Percentiles rank a stretch among this genome's conserved stretches.
phyloP scores from a whole-genome alignment of 106 monocot genomes.

The Alisma plantagoaquatica region DNA sequence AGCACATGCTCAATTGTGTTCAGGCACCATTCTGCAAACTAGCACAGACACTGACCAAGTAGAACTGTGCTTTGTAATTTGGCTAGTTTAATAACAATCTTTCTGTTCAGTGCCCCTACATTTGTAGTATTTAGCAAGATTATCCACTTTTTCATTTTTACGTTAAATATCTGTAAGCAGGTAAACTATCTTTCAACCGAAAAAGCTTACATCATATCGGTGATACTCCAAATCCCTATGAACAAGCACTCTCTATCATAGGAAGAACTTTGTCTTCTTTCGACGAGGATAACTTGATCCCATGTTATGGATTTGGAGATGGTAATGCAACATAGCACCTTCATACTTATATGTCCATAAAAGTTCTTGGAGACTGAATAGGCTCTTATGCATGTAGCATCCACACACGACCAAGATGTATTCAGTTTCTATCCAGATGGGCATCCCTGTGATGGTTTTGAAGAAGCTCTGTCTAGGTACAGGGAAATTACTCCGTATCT shows the following conservation, averaged over 20 bases:
- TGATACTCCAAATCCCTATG: constrained; percentile 61
- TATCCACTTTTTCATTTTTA: too few relatives aligned
- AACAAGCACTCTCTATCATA: constrained; percentile 88
- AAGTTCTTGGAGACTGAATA: background rate
- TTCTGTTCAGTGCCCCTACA: too few relatives aligned
- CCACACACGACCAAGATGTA: constrained; percentile 71
- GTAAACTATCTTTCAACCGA: constrained; percentile 70
- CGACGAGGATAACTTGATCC: constrained; percentile 93
- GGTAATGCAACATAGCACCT: constrained; percentile 37
- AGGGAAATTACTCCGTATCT: constrained; percentile 50
- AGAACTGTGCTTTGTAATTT: too few relatives aligned
- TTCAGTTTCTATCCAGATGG: constrained; percentile 52
- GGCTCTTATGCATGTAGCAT: constrained; percentile 25
- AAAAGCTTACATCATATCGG: constrained; percentile 59
- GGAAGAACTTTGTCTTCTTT: constrained; percentile 80
- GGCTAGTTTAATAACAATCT: too few relatives aligned
- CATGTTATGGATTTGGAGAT: constrained; percentile 94
- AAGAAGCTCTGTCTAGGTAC: constrained; percentile 46
- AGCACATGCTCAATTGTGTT: too few relatives aligned
- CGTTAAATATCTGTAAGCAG: too few relatives aligned
- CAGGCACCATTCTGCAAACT: too few relatives aligned
- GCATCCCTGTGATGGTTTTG: constrained; percentile 59
- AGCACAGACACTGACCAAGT: too few relatives aligned
- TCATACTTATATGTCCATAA: background rate
- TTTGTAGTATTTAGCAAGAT: too few relatives aligned